A percentile compares a stretch with the other conserved stretches of the same genome.
Conservation (phyloP, 441 rosid species). For the Populus hybrid region DNA sequence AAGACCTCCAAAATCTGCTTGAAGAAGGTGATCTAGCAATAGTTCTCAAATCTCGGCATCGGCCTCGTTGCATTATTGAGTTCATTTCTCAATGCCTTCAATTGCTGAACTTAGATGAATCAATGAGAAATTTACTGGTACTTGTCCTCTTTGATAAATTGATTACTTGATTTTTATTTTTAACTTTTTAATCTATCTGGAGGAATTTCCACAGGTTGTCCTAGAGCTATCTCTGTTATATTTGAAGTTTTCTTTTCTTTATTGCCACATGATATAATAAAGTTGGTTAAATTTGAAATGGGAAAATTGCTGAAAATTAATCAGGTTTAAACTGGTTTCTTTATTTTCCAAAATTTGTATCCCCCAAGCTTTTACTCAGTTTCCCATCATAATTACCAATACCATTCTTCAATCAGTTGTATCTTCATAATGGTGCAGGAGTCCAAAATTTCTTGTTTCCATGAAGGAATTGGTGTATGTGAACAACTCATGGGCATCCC, state of each 20-base stretch:
- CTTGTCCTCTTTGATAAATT: slow-evolving; percentile 11
- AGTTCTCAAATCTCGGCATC: slow-evolving; percentile 67
- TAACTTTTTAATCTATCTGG: not conserved
- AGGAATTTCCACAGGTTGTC: not conserved
- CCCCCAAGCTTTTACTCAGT: not conserved
- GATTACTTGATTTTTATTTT: not conserved
- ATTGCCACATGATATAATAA: not conserved
- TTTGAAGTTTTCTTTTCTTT: not conserved
- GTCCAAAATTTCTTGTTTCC: slow-evolving; percentile 65
- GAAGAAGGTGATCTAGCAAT: slow-evolving; percentile 72
- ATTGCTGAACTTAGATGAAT: slow-evolving; percentile 59
- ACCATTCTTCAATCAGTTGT: not conserved
- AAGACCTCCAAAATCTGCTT: slow-evolving; percentile 58
- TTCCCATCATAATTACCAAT: not conserved
- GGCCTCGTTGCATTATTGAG: slow-evolving; percentile 79
- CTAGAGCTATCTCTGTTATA: not conserved
- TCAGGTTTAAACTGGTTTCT: not conserved
- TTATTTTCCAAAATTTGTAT: not conserved
- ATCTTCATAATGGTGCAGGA: slow-evolving; percentile 39
- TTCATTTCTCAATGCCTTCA: slow-evolving; percentile 74
- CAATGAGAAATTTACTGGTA: slow-evolving; percentile 71
- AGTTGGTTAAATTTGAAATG: not conserved
- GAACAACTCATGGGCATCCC: slow-evolving; percentile 85
- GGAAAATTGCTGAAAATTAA: not conserved
- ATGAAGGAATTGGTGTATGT: slow-evolving; percentile 81